These are phyloP conservation scores for Hygrocybe punicea DNA, from an alignment of 768 basidiomycete species.

Conservation along the genomic window DNA sequence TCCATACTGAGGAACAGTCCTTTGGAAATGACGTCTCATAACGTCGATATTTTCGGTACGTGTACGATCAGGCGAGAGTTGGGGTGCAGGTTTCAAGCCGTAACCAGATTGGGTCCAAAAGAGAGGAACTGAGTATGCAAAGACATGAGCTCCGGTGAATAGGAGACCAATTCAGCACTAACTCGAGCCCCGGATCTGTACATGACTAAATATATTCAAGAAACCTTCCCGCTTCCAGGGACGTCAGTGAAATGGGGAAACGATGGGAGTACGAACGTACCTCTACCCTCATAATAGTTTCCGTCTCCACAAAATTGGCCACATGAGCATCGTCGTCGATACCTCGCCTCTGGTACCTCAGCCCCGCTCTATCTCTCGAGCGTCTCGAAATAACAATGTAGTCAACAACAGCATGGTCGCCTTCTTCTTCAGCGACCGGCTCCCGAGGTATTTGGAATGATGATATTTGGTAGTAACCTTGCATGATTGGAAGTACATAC, in stretches of 20 bases:
- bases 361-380: slow-evolving; percentile 83
- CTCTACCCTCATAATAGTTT: slow-evolving; percentile 80
- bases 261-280: slow-evolving; percentile 39
- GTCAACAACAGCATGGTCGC: slow-evolving; percentile 56
- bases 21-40: slow-evolving; percentile 70
- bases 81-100: slow-evolving; percentile 83
- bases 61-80: slow-evolving; percentile 70
- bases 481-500: slow-evolving; percentile 88
- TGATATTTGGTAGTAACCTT: slow-evolving; percentile 83
- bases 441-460: slow-evolving; percentile 60
- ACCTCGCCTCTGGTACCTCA: slow-evolving; percentile 92
- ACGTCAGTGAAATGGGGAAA: not conserved
- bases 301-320: slow-evolving; percentile 95
- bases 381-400: slow-evolving; percentile 84
- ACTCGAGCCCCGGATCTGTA: slow-evolving; percentile 93
- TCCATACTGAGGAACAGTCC: slow-evolving; percentile 66
- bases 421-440: slow-evolving; percentile 39
- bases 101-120: slow-evolving; percentile 91
- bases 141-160: not conserved
- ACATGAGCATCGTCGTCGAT: slow-evolving; percentile 91
- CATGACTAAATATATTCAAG: slow-evolving; percentile 79
- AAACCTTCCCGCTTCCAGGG: slow-evolving; percentile 61
- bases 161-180: slow-evolving; percentile 22
- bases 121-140: slow-evolving; percentile 64
- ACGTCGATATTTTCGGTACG: slow-evolving; percentile 67